Base-by-base conservation (phyloP, 2,329 filamentous ascomycete species). In the Cercospora zeae-maydis region DNA sequence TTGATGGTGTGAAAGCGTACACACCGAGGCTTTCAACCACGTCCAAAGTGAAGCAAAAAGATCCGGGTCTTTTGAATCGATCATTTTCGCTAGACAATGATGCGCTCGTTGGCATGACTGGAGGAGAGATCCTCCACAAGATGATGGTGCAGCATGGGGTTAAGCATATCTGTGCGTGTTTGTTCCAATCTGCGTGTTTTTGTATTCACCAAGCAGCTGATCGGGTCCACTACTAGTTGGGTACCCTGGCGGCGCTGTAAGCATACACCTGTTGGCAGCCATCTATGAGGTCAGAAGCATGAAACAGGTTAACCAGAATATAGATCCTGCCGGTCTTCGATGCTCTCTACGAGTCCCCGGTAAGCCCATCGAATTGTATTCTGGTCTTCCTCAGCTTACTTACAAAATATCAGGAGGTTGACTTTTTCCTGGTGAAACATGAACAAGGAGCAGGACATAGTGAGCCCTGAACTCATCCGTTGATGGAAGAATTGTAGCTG, bases 111-210 rank as follows among this genome's bases (percentile, higher is more conserved):
- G 93, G 93, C 66, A 93, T 93, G 83, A 96, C 87, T 53, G 93
- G 93, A 75, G 93, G 93, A 75, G 88, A 96, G 78, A 96, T 97
- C 72, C 96, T 98, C 79, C 92, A 98, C 78, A 93, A 97, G 80
- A 97, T 98, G 93, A 96, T 98, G 92, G 83, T 96, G 65, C 85
- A 93, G 74, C 90, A 93, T 71, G 85, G 83, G 71, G 93, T 98
- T 59, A 93, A 96, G 81, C 91, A 96, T 77, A 86, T 98, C 74
- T 39, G 36, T 39, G 14, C 13, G 36, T 39, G 9, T 31, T 9
- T 31, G 30, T 9, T 9, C 30, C 30, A 31, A 31, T 5, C 30
- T n/a, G 30, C 30, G 5, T 9, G 4, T 31, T 31, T 31, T 4
- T 9, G 4, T 31, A 9, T 9, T 31, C 5, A 31, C 4, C 9